Conservation (phyloP, 371 early-diverging fungal genomes). For the Aphelidium insulamus region DNA sequence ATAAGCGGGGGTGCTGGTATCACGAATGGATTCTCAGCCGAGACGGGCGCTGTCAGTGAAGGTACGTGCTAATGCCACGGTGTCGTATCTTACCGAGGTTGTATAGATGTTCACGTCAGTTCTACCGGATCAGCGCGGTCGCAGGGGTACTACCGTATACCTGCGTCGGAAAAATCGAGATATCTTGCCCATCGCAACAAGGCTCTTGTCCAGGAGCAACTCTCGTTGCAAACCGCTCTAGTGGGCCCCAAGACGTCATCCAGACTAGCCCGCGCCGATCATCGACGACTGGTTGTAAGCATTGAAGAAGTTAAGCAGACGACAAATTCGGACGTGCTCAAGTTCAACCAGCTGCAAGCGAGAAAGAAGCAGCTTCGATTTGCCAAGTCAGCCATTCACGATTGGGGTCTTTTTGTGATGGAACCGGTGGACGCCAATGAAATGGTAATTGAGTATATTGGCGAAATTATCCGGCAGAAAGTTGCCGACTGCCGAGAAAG, state of each 20-base stretch:
- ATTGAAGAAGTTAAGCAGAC: conserved; percentile 18
- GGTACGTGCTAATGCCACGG: conserved; percentile 1
- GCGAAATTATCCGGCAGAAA: conserved; percentile 87
- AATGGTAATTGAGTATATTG: conserved; percentile 94
- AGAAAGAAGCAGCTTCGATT: conserved; percentile 71
- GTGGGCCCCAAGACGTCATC: conserved; percentile 19
- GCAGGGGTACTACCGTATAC: conserved; percentile 40
- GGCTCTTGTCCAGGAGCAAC: conserved; percentile 3
- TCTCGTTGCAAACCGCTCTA: conserved; percentile 10
- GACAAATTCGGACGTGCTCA: conserved; percentile 41
- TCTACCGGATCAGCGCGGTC: conserved; percentile 68
- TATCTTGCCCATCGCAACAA: conserved; percentile 29
- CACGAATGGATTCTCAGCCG: no score
- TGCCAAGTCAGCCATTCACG: conserved; percentile 76
- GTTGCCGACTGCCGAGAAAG: conserved; percentile 90
- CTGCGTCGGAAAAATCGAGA: conserved; percentile 35
- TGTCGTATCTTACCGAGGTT: conserved; percentile 7
- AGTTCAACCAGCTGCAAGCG: conserved; percentile 69
- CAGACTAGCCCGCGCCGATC: conserved; percentile 32
- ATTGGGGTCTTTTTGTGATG: conserved; percentile 87
- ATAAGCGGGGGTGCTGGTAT: no score
- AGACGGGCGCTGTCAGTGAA: no score
- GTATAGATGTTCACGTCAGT: no score
- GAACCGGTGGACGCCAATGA: conserved; percentile 75
- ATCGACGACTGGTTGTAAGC: conserved; percentile 30